Conservation (phyloP, 2,329 filamentous ascomycete species). For the Aspergillus aculeatus region DNA sequence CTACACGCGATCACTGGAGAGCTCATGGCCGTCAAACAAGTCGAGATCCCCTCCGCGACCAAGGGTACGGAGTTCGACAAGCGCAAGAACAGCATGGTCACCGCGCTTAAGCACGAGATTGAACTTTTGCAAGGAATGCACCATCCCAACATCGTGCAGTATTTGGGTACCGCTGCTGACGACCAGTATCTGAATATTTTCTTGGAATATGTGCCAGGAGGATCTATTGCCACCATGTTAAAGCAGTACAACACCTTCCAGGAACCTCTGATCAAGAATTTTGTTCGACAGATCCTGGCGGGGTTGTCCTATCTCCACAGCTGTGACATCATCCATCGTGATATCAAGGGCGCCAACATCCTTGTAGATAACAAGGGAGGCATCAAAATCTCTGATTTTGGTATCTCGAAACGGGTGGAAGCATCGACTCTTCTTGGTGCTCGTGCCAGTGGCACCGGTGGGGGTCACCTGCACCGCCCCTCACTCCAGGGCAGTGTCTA, state of each 20-base stretch:
- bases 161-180: slow-evolving; percentile 90
- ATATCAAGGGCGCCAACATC: slow-evolving; percentile 99
- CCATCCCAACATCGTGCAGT: slow-evolving; percentile 97
- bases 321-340: slow-evolving; percentile 93
- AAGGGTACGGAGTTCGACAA: slow-evolving; percentile 77
- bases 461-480: slow-evolving; percentile 52
- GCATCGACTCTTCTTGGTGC: slow-evolving; percentile 73
- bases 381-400: slow-evolving; percentile 99
- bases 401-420: slow-evolving; percentile 96
- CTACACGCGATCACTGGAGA: slow-evolving; percentile 95
- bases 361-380: slow-evolving; percentile 98
- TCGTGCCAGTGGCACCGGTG: slow-evolving; percentile 35
- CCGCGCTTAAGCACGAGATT: slow-evolving; percentile 95
- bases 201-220: slow-evolving; percentile 96
- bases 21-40: slow-evolving; percentile 97
- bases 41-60: slow-evolving; percentile 80
- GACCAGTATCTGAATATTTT: slow-evolving; percentile 97
- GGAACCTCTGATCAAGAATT: slow-evolving; percentile 91
- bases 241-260: slow-evolving; percentile 95
- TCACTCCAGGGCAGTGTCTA: slow-evolving; percentile 97
- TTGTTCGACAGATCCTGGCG: slow-evolving; percentile 90
- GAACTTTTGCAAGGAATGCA: slow-evolving; percentile 88
- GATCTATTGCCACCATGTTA: slow-evolving; percentile 96
- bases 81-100: slow-evolving; percentile 97
- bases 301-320: slow-evolving; percentile 92